phyloP scores from a whole-genome alignment of 768 basidiomycete species.

The Filobasidium floriforme region DNA sequence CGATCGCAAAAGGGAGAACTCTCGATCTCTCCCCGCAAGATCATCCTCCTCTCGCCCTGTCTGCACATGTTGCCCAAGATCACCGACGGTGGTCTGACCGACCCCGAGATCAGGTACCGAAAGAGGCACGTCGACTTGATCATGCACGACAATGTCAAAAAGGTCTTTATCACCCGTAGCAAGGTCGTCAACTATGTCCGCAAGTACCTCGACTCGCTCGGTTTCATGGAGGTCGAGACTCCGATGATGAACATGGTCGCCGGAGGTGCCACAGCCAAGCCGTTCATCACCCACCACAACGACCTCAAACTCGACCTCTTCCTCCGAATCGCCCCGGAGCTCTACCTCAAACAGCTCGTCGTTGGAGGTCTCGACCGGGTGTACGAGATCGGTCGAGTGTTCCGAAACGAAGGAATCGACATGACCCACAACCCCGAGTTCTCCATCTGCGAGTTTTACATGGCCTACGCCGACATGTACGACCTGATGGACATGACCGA shows the following conservation, averaged over 20 bases:
- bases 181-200: constrained; percentile 88
- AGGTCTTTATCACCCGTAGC: constrained; percentile 81
- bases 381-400: constrained; percentile 95
- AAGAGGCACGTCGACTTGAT: constrained; percentile 99
- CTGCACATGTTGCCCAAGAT: constrained; percentile 88
- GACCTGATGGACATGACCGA: constrained; percentile 98
- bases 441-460: constrained; percentile 99
- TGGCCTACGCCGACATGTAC: constrained; percentile 99
- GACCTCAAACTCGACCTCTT: constrained; percentile 92
- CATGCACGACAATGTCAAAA: constrained; percentile 78
- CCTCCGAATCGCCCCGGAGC: constrained; percentile 93
- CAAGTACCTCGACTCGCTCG: constrained; percentile 76
- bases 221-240: constrained; percentile 98
- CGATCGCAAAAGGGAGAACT: constrained; percentile 95
- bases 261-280: constrained; percentile 96
- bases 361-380: constrained; percentile 97
- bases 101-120: constrained; percentile 93
- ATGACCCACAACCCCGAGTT: constrained; percentile 99
- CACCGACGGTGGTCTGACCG: constrained; percentile 83
- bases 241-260: constrained; percentile 96
- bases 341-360: constrained; percentile 94
- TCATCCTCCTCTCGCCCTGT: constrained; percentile 87
- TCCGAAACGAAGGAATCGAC: constrained; percentile 97
- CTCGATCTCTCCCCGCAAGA: constrained; percentile 70
- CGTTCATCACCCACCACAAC: constrained; percentile 98